Evolutionary conservation across 148 eudicot genomes (phyloP).

Genomic region (Pouteria glomerata): DNA sequence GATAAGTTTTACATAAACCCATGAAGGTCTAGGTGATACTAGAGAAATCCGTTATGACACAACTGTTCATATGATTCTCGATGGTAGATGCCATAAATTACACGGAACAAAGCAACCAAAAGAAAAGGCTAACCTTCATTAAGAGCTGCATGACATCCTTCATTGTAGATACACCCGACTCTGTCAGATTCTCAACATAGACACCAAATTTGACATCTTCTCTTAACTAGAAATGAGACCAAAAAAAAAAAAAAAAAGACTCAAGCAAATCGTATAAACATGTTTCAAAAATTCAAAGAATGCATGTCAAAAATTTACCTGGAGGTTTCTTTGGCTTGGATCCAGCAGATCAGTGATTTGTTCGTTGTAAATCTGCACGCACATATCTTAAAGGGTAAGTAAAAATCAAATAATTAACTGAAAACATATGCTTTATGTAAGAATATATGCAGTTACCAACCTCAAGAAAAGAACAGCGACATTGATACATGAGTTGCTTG

Average conservation of each 20-base stretch:
- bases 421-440: background rate
- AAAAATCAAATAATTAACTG: background rate
- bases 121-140: constrained; percentile 50
- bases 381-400: constrained; percentile 1
- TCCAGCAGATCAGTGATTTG: constrained; percentile 91
- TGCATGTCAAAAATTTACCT: constrained; percentile 43
- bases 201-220: constrained; percentile 95
- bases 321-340: constrained; percentile 85
- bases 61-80: background rate
- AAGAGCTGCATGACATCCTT: constrained; percentile 74
- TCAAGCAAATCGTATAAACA: too few relatives aligned
- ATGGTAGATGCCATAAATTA: background rate
- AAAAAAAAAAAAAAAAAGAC: too few relatives aligned
- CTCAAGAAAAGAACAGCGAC: constrained; percentile 98
- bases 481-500: constrained; percentile 76
- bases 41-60: background rate
- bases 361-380: constrained; percentile 80
- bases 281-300: too few relatives aligned
- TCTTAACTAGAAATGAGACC: constrained; percentile 58
- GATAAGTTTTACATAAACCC: background rate
- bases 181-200: constrained; percentile 89
- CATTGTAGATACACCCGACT: constrained; percentile 66
- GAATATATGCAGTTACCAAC: constrained; percentile 26
- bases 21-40: background rate
- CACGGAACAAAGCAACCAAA: background rate